These are phyloP conservation scores for Acer yangbiense DNA, from an alignment of 345 rosid species.

Conservation along the genomic window DNA sequence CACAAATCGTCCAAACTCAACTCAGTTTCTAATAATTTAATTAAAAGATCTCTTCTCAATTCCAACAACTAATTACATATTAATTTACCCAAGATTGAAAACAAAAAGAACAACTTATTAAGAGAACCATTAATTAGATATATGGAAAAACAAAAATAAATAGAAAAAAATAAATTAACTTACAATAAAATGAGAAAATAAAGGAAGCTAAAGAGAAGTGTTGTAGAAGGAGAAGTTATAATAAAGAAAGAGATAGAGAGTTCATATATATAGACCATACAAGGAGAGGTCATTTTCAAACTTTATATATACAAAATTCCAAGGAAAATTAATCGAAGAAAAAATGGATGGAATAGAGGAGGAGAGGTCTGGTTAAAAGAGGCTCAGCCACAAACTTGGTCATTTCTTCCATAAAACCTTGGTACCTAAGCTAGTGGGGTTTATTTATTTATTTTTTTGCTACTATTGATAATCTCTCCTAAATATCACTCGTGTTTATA, in stretches of 20 bases:
- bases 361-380: constrained; percentile 16
- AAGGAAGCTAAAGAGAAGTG: neutral
- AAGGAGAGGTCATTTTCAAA: constrained; percentile 26
- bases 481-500: constrained; percentile 31
- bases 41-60: too few species aligned
- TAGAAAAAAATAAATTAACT: constrained; percentile 18
- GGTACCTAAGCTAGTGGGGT: constrained; percentile 24
- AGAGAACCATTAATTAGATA: neutral
- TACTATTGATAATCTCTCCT: constrained; percentile 40
- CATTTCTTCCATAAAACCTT: constrained; percentile 29
- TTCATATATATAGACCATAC: constrained; percentile 26
- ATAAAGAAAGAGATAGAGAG: constrained; percentile 11
- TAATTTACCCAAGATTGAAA: neutral
- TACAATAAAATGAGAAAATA: constrained; percentile 9
- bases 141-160: neutral
- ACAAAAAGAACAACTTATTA: neutral
- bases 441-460: constrained; percentile 5
- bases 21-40: too few species aligned
- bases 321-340: neutral
- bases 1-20: too few species aligned
- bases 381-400: constrained; percentile 30
- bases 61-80: too few species aligned
- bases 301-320: constrained; percentile 2
- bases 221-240: neutral
- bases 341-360: constrained; percentile 11